Conservation (phyloP, 352 stramenopile species). For the Globisporangium perplexum region DNA sequence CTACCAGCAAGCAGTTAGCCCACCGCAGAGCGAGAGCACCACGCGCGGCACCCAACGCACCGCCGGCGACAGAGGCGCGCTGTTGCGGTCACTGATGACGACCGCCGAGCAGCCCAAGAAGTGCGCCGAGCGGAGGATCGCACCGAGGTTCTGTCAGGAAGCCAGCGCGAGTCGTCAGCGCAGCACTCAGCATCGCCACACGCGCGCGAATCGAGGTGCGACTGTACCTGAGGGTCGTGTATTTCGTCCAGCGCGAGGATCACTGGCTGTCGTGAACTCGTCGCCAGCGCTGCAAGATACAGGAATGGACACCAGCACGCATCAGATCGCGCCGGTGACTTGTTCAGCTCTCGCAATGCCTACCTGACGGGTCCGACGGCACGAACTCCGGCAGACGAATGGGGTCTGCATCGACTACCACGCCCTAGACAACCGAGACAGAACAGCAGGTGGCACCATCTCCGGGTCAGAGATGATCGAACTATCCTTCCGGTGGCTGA, state of each 20-base stretch:
- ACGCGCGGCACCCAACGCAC: constrained; percentile 12
- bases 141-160: constrained; percentile 51
- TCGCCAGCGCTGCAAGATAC: constrained; percentile 21
- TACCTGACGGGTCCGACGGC: constrained; percentile 34
- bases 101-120: constrained; percentile 69
- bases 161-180: neutral
- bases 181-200: neutral
- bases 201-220: neutral
- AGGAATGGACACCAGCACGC: neutral
- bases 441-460: no score
- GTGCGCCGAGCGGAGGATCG: constrained; percentile 70
- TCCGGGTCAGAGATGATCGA: neutral
- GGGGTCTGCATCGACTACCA: constrained; percentile 64
- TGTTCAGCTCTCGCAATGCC: neutral
- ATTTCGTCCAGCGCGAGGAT: constrained; percentile 74
- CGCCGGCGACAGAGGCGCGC: constrained; percentile 60
- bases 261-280: constrained; percentile 36
- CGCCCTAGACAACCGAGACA: constrained; percentile 25
- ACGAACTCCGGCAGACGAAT: constrained; percentile 55
- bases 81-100: constrained; percentile 67
- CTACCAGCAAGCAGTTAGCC: constrained; percentile 12
- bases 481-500: neutral
- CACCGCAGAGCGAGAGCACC: neutral
- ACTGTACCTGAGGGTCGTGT: constrained; percentile 59
- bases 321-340: neutral